These are phyloP conservation scores for Groenewaldozyma tartarivorans DNA, from an alignment of 805 yeast species.

Conservation along the genomic window DNA sequence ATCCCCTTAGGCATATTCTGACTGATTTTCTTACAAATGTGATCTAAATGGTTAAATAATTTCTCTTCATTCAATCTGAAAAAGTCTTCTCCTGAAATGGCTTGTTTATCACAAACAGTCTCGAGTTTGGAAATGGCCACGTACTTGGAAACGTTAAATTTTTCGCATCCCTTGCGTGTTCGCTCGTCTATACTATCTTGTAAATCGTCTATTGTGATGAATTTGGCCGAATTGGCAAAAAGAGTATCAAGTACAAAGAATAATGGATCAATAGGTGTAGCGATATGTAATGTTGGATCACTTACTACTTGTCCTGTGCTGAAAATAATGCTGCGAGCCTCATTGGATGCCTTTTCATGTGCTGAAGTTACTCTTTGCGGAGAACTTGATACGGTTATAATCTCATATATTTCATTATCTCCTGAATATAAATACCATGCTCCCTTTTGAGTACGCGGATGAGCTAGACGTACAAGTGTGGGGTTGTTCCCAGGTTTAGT, in stretches of 20 bases:
- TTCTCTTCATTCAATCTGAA: constrained; percentile 10
- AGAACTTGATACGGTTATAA: constrained; percentile 16
- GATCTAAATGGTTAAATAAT: constrained; percentile 15
- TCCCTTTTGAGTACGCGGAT: constrained; percentile 18
- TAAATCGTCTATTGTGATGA: constrained; percentile 20
- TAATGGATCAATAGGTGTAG: constrained; percentile 22
- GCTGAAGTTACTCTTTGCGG: constrained; percentile 8
- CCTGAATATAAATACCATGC: constrained; percentile 14
- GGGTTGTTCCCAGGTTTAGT: no score
- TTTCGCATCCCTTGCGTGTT: constrained; percentile 9
- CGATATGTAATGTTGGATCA: constrained; percentile 18
- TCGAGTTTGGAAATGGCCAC: constrained; percentile 1
- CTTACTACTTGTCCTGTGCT: constrained; percentile 7
- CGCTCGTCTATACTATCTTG: constrained; percentile 15
- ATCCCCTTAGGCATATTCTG: constrained; percentile 16
- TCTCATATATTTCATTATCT: constrained; percentile 15
- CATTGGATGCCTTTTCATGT: constrained; percentile 6
- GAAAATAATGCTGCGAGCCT: constrained; percentile 9
- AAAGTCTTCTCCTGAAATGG: constrained; percentile 6
- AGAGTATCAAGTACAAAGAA: constrained; percentile 20
- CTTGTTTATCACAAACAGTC: constrained; percentile 8
- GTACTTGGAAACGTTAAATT: constrained; percentile 6
- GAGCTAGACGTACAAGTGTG: no score
- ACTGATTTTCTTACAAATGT: constrained; percentile 10
- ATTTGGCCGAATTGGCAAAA: constrained; percentile 9